Conservation (phyloP, 495 filamentous ascomycete species). For the Talaromyces stipitatus region DNA sequence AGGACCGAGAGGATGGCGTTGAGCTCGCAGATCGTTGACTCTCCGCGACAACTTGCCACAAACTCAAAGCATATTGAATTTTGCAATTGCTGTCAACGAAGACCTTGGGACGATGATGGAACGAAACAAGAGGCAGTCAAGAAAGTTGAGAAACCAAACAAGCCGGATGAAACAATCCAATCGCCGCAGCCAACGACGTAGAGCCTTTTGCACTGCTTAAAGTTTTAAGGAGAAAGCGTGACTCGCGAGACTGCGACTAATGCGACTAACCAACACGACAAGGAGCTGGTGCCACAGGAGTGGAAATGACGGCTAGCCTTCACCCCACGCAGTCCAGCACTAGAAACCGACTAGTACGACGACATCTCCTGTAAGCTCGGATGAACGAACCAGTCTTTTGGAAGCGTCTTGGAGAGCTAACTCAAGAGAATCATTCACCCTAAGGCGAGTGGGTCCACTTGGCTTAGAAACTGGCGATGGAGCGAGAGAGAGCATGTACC, state of each 20-base stretch:
- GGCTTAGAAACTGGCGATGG: background rate
- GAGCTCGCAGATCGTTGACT: background rate
- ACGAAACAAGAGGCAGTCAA: background rate
- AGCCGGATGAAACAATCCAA: background rate
- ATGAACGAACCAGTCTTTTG: slow-evolving; percentile 1
- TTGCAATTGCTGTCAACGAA: background rate
- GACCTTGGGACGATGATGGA: background rate
- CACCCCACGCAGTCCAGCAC: slow-evolving; percentile 3
- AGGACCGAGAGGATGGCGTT: background rate
- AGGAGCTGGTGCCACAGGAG: background rate
- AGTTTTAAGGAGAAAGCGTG: slow-evolving; percentile 1
- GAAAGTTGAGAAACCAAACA: slow-evolving; percentile 1
- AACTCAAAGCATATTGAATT: slow-evolving; percentile 1
- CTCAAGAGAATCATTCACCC: slow-evolving; percentile 1
- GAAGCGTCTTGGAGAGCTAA: background rate
- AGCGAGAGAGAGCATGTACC: background rate
- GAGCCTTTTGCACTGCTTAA: background rate
- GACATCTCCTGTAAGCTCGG: background rate
- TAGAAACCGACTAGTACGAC: background rate
- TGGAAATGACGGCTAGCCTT: slow-evolving; percentile 1
- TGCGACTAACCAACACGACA: background rate
- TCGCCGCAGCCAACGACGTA: background rate
- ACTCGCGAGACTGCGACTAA: background rate
- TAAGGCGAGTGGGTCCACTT: background rate
- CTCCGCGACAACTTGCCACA: background rate